These are phyloP conservation scores for Thraustochytrium sp. DNA, from an alignment of 352 stramenopile species.

Conservation along the genomic window DNA sequence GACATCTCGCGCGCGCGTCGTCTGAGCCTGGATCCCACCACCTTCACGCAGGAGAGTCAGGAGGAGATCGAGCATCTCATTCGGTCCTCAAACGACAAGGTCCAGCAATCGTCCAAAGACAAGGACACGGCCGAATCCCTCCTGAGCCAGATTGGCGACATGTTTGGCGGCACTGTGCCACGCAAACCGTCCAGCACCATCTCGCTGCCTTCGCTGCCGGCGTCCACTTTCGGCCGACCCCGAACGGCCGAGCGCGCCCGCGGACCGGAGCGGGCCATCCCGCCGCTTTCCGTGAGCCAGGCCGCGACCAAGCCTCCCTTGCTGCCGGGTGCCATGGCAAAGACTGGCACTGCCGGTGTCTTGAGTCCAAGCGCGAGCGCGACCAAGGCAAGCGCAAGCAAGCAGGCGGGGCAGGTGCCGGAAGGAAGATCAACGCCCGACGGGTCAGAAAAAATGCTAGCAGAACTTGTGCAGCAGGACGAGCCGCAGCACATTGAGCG, in stretches of 20 bases:
- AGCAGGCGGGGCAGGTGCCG: background rate
- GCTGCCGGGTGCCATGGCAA: background rate
- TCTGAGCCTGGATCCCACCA: background rate
- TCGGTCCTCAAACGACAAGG: background rate
- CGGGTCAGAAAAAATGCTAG: background rate
- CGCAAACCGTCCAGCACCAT: no score
- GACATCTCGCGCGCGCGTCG: background rate
- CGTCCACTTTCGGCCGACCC: background rate
- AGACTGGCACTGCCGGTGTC: no score
- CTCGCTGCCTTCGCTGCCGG: no score
- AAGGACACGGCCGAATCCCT: background rate
- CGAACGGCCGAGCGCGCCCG: background rate
- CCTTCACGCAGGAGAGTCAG: background rate
- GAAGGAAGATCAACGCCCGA: background rate
- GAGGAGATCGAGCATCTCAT: background rate
- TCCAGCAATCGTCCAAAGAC: background rate
- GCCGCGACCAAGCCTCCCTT: background rate
- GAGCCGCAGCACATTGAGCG: background rate
- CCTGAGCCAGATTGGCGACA: background rate
- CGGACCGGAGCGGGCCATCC: background rate
- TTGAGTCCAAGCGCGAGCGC: background rate
- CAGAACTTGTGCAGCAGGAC: background rate
- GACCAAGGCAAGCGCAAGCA: background rate
- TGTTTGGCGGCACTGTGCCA: background rate
- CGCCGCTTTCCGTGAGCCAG: background rate